Evolutionary conservation across 179 eudicot genomes (phyloP).

Genomic region (Patellifolia procumbens): DNA sequence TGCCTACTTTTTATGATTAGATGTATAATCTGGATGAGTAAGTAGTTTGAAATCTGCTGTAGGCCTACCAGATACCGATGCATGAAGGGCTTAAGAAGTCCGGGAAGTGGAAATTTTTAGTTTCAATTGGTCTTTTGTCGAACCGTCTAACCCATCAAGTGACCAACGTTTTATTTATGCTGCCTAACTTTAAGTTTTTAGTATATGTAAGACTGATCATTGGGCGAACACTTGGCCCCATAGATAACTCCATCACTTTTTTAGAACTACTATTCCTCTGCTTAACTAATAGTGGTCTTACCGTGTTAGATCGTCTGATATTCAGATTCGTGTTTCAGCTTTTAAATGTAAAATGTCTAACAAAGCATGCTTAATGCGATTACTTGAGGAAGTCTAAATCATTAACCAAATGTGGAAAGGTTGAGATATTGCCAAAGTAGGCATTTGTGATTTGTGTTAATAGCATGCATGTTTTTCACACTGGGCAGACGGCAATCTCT

Average conservation of each 20-base stretch:
- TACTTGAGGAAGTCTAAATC: not conserved
- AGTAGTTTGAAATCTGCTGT: not conserved
- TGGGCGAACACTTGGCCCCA: too few relatives aligned
- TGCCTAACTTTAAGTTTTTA: too few relatives aligned
- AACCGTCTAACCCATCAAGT: too few relatives aligned
- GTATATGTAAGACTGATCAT: too few relatives aligned
- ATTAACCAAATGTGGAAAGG: not conserved
- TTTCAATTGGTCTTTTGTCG: too few relatives aligned
- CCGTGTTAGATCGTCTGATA: too few relatives aligned
- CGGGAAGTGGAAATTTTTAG: not conserved
- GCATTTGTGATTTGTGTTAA: not conserved
- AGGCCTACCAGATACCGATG: not conserved
- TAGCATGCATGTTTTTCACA: not conserved
- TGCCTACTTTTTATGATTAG: not conserved
- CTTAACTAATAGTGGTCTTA: too few relatives aligned
- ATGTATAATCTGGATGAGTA: not conserved
- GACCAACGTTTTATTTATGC: too few relatives aligned
- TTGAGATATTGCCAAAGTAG: not conserved
- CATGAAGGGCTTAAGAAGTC: not conserved
- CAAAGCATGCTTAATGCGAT: not conserved
- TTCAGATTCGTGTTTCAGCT: too few relatives aligned
- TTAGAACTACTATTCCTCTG: too few relatives aligned
- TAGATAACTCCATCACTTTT: too few relatives aligned
- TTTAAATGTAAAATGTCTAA: not conserved
- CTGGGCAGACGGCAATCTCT: not conserved